Conservation (phyloP, 2,329 filamentous ascomycete species). For the Arthrobotrys iridis region DNA sequence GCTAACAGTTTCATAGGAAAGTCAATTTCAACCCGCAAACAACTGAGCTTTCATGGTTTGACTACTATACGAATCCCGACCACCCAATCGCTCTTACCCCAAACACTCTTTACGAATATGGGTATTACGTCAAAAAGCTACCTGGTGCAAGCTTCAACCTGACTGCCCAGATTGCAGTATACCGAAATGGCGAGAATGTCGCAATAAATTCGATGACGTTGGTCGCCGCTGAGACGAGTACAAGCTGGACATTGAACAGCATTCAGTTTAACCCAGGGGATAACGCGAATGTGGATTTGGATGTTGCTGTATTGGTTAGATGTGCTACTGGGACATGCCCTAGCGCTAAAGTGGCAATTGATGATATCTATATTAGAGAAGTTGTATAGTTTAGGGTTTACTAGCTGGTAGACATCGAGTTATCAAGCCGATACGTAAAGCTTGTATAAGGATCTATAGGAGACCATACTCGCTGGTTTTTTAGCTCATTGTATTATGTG, state of each 20-base stretch:
- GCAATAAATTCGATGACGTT: constrained; percentile 8
- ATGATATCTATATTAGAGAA: constrained; percentile 15
- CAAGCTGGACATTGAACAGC: constrained; percentile 13
- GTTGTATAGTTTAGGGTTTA: neutral
- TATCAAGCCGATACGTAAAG: neutral
- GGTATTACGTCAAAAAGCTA: constrained; percentile 16
- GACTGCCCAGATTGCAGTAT: constrained; percentile 24
- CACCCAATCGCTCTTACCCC: neutral
- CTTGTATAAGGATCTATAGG: no score
- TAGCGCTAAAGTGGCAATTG: constrained; percentile 12
- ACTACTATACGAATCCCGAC: constrained; percentile 6
- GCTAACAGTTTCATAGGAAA: neutral
- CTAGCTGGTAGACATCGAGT: neutral
- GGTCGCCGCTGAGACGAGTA: constrained; percentile 4
- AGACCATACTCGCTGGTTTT: no score
- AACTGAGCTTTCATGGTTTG: constrained; percentile 16
- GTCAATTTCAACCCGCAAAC: constrained; percentile 17
- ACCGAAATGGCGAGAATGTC: constrained; percentile 19
- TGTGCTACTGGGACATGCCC: neutral
- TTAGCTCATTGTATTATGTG: no score
- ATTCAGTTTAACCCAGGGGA: constrained; percentile 25
- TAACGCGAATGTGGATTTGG: constrained; percentile 16
- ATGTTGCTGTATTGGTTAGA: constrained; percentile 14
- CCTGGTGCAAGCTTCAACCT: constrained; percentile 5
- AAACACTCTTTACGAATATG: constrained; percentile 20